These are phyloP conservation scores for Scheffersomyces lignicola DNA, from an alignment of 1,139 yeast genomes.

Conservation along the genomic window DNA sequence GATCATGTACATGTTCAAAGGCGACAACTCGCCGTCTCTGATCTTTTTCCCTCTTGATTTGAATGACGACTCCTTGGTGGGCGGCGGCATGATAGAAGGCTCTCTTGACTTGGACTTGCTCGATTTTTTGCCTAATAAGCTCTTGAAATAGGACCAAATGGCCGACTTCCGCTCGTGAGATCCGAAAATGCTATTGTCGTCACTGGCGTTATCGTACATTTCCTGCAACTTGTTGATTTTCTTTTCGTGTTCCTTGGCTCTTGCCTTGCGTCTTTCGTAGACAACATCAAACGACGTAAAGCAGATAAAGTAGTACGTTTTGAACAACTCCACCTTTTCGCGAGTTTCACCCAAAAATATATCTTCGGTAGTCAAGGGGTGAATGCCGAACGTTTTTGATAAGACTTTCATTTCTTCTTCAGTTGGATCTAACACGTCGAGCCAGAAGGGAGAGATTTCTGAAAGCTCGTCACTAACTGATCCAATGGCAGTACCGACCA, in stretches of 20 bases:
- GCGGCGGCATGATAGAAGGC: conserved; percentile 14
- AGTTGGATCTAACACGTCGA: conserved; percentile 88
- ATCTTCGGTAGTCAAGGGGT: conserved; percentile 95
- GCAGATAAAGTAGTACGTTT: conserved; percentile 87
- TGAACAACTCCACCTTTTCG: conserved; percentile 91
- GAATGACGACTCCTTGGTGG: conserved; percentile 20
- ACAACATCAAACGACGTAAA: conserved; percentile 90
- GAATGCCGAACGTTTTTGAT: conserved; percentile 89
- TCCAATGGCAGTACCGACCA: conserved; percentile 14
- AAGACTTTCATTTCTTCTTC: conserved; percentile 95
- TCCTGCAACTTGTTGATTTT: conserved; percentile 42
- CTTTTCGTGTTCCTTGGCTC: conserved; percentile 45
- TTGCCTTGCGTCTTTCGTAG: conserved; percentile 61
- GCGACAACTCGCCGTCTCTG: conserved; percentile 78
- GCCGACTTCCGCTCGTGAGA: conserved; percentile 19
- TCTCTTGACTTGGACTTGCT: conserved; percentile 8
- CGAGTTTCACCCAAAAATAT: conserved; percentile 91
- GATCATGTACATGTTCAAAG: conserved; percentile 88
- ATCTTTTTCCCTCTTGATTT: conserved; percentile 34
- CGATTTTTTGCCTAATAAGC: conserved; percentile 7
- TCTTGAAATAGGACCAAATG: conserved; percentile 16
- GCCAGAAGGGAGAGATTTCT: conserved; percentile 67
- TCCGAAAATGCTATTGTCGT: conserved; percentile 20
- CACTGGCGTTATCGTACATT: conserved; percentile 24
- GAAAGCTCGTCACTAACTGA: conserved; percentile 12